Evolutionary conservation across 164 flowering plant species (phyloP).

Genomic region (Tinospora cordifolia): DNA sequence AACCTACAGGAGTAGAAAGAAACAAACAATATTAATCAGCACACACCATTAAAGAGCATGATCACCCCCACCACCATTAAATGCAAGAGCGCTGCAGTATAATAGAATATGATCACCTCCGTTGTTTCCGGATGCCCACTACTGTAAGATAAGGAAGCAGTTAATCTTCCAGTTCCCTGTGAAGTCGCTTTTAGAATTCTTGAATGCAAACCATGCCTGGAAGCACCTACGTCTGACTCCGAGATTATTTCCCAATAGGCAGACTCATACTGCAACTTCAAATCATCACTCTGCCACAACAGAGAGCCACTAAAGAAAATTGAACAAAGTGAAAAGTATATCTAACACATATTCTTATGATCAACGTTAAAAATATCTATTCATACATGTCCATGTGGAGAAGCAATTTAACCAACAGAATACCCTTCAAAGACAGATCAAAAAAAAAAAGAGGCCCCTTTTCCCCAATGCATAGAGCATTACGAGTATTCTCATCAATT

Average conservation of each 20-base stretch:
- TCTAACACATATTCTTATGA: not conserved
- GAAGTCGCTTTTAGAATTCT: constrained; percentile 53
- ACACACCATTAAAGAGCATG: too few species aligned
- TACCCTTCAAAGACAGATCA: not conserved
- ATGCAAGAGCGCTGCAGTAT: not conserved
- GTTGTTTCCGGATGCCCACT: constrained; percentile 31
- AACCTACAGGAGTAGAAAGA: constrained; percentile 31
- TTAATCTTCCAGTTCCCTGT: constrained; percentile 61
- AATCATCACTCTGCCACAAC: constrained; percentile 50
- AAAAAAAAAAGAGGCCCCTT: not conserved
- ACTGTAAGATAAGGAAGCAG: constrained; percentile 57
- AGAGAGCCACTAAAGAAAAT: not conserved
- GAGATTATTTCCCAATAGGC: constrained; percentile 40
- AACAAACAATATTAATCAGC: not conserved
- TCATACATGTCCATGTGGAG: not conserved
- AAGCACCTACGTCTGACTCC: constrained; percentile 32
- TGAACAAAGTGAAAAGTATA: not conserved
- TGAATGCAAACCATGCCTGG: constrained; percentile 39
- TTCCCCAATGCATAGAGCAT: too few species aligned
- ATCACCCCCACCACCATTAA: too few species aligned
- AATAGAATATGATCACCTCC: constrained; percentile 40
- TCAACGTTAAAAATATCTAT: not conserved
- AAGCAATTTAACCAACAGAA: not conserved
- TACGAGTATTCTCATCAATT: too few species aligned
- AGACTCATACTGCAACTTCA: constrained; percentile 45